A percentile compares a stretch with the other conserved stretches of the same genome.
phyloP scores from a whole-genome alignment of 257 asterid genomes.

The Petunia secreta region DNA sequence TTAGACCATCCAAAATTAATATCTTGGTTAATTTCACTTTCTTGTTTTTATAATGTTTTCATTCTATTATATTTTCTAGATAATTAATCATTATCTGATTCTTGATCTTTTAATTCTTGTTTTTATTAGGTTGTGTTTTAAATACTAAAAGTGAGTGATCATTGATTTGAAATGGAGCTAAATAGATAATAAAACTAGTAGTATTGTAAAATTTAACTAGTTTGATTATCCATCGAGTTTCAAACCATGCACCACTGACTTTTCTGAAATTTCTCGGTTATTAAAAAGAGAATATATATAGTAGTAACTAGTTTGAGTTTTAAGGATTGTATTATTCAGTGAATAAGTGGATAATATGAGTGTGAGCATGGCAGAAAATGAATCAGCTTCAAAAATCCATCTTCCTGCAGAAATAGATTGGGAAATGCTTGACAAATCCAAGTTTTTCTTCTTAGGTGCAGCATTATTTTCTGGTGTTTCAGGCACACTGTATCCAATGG shows the following conservation, averaged over 20 bases:
- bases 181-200: no score
- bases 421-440: slow-evolving; percentile 97
- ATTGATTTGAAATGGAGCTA: no score
- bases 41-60: slow-evolving; percentile 17
- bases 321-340: slow-evolving; percentile 9
- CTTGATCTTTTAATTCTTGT: no score
- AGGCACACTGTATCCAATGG: slow-evolving; percentile 71
- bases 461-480: slow-evolving; percentile 93
- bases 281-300: no score
- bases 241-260: no score
- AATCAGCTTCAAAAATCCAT: slow-evolving; percentile 78
- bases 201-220: no score
- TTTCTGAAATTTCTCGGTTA: no score
- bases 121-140: no score
- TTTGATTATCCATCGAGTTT: no score
- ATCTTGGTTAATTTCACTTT: slow-evolving; percentile 27
- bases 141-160: no score
- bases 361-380: slow-evolving; percentile 73
- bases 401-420: slow-evolving; percentile 96
- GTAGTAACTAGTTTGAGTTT: neutral
- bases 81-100: neutral
- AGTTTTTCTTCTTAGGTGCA: slow-evolving; percentile 93
- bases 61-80: slow-evolving; percentile 11
- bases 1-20: slow-evolving; percentile 29
- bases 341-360: slow-evolving; percentile 89